Conservation (phyloP, 2,329 filamentous ascomycete species). For the Magnaporthiopsis rhizophila region DNA sequence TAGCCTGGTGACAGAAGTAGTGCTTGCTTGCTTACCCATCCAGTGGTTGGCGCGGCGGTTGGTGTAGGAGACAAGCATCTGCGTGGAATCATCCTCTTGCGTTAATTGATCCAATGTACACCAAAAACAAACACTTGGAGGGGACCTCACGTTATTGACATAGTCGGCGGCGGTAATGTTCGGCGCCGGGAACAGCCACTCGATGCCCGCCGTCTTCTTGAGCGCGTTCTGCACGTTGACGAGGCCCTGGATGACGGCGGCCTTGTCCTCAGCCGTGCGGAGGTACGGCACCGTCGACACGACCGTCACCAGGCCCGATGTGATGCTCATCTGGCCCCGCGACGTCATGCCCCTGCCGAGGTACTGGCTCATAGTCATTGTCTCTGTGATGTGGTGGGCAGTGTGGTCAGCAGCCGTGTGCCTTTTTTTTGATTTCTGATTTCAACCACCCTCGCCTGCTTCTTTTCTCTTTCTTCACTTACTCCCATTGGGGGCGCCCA, state of each 20-base stretch:
- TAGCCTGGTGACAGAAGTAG: too few species aligned
- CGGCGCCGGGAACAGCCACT: constrained; percentile 45
- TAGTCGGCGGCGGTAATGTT: constrained; percentile 47
- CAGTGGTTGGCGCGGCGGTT: constrained; percentile 11
- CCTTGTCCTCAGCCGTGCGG: constrained; percentile 47
- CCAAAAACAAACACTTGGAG: background rate
- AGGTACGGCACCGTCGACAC: constrained; percentile 55
- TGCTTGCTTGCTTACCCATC: constrained; percentile 5
- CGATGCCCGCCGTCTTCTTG: constrained; percentile 43
- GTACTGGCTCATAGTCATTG: constrained; percentile 51
- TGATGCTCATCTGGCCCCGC: constrained; percentile 54
- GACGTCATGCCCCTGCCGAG: constrained; percentile 57
- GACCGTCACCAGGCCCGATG: constrained; percentile 45
- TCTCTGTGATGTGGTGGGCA: constrained; percentile 9
- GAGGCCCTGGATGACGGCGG: constrained; percentile 56
- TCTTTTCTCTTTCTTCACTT: background rate
- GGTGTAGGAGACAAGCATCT: constrained; percentile 30
- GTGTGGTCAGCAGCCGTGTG: background rate
- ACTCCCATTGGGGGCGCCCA: constrained; percentile 7
- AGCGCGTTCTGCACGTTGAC: constrained; percentile 51
- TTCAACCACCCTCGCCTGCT: background rate
- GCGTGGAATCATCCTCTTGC: constrained; percentile 24
- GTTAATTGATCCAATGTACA: constrained; percentile 6
- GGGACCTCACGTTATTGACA: constrained; percentile 36
- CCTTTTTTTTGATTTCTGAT: background rate